Evolutionary conservation across 2,329 filamentous ascomycete genomes (phyloP).

Genomic region (Alternaria solani): DNA sequence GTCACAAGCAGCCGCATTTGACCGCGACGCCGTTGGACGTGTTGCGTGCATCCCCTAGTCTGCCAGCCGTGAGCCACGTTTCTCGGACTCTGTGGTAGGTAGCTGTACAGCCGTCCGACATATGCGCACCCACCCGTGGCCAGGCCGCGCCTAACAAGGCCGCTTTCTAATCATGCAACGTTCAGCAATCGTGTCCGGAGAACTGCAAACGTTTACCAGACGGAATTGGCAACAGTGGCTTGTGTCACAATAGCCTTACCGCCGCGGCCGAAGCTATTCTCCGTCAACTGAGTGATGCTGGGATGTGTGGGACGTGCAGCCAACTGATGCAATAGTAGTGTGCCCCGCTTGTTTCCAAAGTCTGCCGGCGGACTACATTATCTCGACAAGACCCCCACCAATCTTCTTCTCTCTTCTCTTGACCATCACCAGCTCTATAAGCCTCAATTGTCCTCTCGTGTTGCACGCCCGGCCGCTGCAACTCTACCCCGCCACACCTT

Average conservation of each 20-base stretch:
- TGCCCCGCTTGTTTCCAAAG: constrained; percentile 45
- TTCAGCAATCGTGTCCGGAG: constrained; percentile 17
- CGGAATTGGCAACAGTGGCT: constrained; percentile 26
- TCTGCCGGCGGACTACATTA: constrained; percentile 48
- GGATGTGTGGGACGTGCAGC: constrained; percentile 30
- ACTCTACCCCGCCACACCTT: constrained; percentile 38
- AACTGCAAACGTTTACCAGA: constrained; percentile 15
- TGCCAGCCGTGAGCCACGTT: background rate
- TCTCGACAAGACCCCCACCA: constrained; percentile 41
- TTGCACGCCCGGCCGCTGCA: constrained; percentile 45
- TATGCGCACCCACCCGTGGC: constrained; percentile 5
- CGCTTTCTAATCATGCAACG: constrained; percentile 18
- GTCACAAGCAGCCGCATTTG: constrained; percentile 19
- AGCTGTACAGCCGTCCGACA: background rate
- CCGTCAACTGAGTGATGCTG: constrained; percentile 15
- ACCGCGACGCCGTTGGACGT: constrained; percentile 20
- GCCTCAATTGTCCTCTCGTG: constrained; percentile 34
- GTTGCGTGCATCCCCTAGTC: background rate
- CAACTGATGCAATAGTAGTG: constrained; percentile 37
- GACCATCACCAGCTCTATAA: constrained; percentile 30
- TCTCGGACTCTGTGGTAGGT: background rate
- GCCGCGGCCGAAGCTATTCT: constrained; percentile 40
- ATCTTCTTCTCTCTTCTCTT: constrained; percentile 28
- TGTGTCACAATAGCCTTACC: constrained; percentile 25
- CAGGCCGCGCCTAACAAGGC: background rate